These are phyloP conservation scores for Fraxinus cuspidata DNA, from an alignment of 257 asterid genomes.

Conservation along the genomic window DNA sequence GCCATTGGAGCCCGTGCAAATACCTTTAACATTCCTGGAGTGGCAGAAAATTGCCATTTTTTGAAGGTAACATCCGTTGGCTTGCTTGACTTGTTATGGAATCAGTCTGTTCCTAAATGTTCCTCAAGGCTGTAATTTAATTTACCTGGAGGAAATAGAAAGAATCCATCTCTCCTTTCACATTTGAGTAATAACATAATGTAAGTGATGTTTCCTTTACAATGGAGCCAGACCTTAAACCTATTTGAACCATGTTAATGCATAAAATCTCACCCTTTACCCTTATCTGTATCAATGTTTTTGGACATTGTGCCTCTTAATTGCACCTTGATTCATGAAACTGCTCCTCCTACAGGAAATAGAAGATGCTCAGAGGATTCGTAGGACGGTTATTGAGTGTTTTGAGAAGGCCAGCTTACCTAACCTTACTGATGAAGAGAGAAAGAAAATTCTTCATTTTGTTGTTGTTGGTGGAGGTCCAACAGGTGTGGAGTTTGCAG, in stretches of 20 bases:
- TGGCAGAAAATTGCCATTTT: slow-evolving; percentile 83
- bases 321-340: slow-evolving; percentile 18
- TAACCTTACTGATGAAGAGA: slow-evolving; percentile 78
- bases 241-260: background rate
- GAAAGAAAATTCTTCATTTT: slow-evolving; percentile 81
- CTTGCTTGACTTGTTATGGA: background rate
- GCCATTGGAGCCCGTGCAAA: slow-evolving; percentile 85
- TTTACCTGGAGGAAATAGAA: background rate
- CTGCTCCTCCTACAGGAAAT: slow-evolving; percentile 60
- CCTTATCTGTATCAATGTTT: background rate
- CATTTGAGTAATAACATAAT: background rate
- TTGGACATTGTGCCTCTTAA: slow-evolving; percentile 3
- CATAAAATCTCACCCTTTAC: background rate
- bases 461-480: slow-evolving; percentile 99
- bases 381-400: slow-evolving; percentile 79
- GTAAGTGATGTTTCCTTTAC: background rate
- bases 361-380: slow-evolving; percentile 96
- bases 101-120: background rate
- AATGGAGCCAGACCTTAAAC: background rate
- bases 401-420: slow-evolving; percentile 90
- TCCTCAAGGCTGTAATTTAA: background rate
- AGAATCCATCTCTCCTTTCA: background rate
- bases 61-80: slow-evolving; percentile 58
- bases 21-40: slow-evolving; percentile 97
- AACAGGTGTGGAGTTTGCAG: slow-evolving; percentile 82